Conservation (phyloP, 1,284 basidiomycete genomes). For the Tetrapyrgos nigripes region DNA sequence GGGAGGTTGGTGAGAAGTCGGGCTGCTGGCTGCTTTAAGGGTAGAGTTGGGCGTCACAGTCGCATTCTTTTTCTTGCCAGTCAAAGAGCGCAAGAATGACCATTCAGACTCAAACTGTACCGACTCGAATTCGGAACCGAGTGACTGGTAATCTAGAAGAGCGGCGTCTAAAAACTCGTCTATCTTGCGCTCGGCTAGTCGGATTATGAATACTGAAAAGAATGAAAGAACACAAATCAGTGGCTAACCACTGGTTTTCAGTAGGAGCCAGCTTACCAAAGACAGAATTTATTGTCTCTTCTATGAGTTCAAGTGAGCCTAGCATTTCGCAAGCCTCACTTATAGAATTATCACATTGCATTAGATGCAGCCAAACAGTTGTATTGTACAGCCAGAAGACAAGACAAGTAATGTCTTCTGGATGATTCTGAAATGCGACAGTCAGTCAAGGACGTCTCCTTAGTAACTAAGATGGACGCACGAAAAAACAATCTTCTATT, state of each 20-base stretch:
- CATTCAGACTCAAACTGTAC: conserved; percentile 97
- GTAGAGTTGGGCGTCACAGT: conserved; percentile 37
- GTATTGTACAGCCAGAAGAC: conserved; percentile 97
- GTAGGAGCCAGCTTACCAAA: conserved; percentile 66
- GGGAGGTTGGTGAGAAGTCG: conserved; percentile 47
- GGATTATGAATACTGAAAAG: conserved; percentile 91
- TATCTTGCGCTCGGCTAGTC: conserved; percentile 88
- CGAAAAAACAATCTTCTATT: conserved; percentile 92
- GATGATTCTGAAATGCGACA: conserved; percentile 59
- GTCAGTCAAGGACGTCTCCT: not conserved
- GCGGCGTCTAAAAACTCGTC: conserved; percentile 87
- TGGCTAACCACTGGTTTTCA: conserved; percentile 7
- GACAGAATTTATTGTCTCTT: conserved; percentile 93
- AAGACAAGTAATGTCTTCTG: conserved; percentile 86
- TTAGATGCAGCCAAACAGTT: conserved; percentile 88
- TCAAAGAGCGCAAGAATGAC: conserved; percentile 87
- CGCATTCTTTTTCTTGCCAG: conserved; percentile 64
- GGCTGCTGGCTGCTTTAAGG: conserved; percentile 9
- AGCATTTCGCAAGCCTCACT: conserved; percentile 80
- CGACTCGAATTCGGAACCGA: conserved; percentile 80
- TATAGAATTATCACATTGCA: conserved; percentile 83
- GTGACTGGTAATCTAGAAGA: conserved; percentile 84
- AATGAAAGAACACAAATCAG: conserved; percentile 17
- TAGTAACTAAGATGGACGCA: conserved; percentile 47
- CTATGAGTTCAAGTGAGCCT: conserved; percentile 79